Percentiles rank a stretch among this genome's conserved stretches.
Conservation (phyloP, 768 basidiomycete species). For the Lactifluus rugatus region DNA sequence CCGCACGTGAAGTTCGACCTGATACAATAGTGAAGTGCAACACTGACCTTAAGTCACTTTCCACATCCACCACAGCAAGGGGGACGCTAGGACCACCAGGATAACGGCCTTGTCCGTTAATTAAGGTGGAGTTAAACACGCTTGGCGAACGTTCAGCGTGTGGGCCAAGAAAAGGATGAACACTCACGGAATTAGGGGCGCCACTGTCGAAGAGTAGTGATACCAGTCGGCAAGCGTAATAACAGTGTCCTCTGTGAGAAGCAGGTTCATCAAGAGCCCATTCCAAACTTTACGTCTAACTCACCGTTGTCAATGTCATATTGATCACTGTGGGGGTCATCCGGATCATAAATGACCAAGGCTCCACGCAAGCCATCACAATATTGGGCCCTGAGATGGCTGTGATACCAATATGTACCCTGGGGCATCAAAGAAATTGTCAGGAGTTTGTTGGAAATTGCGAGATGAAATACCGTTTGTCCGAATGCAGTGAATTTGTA, state of each 20-base stretch:
- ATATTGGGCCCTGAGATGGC: constrained; percentile 31
- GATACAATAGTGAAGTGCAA: background rate
- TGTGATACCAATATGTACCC: constrained; percentile 30
- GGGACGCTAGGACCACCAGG: constrained; percentile 31
- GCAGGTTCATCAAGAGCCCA: too few relatives aligned
- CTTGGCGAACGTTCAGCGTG: background rate
- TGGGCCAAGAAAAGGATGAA: background rate
- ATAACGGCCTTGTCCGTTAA: constrained; percentile 44
- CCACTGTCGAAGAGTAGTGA: background rate
- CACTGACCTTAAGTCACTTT: constrained; percentile 21
- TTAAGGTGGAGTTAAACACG: constrained; percentile 34
- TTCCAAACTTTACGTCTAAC: background rate
- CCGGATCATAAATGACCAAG: constrained; percentile 24
- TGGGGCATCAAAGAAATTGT: background rate
- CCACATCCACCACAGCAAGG: constrained; percentile 39
- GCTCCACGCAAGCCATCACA: constrained; percentile 28
- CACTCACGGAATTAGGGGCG: background rate
- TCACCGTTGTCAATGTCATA: constrained; percentile 26
- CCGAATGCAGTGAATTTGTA: constrained; percentile 30
- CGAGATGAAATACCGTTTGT: constrained; percentile 26
- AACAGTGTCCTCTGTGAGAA: constrained; percentile 22
- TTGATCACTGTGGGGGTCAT: constrained; percentile 21
- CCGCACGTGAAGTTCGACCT: too few relatives aligned
- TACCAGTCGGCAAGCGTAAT: constrained; percentile 24
- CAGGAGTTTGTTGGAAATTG: background rate